These are phyloP conservation scores for Plasmodium sp. DNA, from an alignment of 169 alveolate genomes.

Conservation along the genomic window DNA sequence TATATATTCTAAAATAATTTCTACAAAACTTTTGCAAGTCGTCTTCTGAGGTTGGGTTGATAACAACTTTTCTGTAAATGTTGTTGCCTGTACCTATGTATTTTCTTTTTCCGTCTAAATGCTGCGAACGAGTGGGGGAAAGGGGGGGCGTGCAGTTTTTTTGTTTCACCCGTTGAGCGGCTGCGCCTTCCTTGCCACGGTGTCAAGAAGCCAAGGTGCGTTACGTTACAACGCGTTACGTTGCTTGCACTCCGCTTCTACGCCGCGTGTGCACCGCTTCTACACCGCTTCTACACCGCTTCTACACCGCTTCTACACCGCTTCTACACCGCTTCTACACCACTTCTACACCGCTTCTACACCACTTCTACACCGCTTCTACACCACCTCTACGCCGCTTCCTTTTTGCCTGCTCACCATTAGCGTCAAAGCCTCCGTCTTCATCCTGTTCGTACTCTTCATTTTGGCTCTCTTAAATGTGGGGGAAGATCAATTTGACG, in stretches of 20 bases:
- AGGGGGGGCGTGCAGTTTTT: neutral
- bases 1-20: slow-evolving; percentile 70
- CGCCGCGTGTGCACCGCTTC: neutral
- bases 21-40: slow-evolving; percentile 72
- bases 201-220: no score
- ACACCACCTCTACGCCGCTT: neutral
- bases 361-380: no score
- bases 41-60: slow-evolving; percentile 75
- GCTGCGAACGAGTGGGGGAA: neutral
- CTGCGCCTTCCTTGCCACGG: neutral
- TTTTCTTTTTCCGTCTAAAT: slow-evolving; percentile 53
- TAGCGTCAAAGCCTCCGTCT: slow-evolving; percentile 28
- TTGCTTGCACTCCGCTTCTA: neutral
- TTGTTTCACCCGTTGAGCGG: neutral
- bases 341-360: neutral
- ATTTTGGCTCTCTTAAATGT: neutral
- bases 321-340: neutral
- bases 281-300: neutral
- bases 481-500: neutral
- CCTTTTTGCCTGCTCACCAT: slow-evolving; percentile 14
- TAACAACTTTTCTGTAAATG: slow-evolving; percentile 69
- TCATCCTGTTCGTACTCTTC: slow-evolving; percentile 16
- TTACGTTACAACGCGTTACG: neutral
- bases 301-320: neutral
- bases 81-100: slow-evolving; percentile 32